Base-by-base conservation (phyloP, 768 basidiomycete genomes). In the Zangia roseola region DNA sequence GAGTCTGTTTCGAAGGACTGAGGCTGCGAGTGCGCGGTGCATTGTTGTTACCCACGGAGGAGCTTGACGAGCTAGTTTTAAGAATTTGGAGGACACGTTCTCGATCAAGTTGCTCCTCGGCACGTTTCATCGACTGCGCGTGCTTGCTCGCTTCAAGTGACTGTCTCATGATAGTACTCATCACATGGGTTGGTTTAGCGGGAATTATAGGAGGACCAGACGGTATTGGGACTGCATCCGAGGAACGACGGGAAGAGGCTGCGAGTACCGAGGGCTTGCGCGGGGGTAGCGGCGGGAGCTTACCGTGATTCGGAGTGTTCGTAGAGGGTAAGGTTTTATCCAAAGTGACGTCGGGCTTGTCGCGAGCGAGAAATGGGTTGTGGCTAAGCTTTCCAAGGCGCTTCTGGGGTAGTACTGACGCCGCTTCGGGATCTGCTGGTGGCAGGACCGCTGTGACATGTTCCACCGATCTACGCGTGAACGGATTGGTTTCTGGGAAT, bases 121-220 rank as follows among this genome's bases (percentile, higher is more conserved):
- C 82, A 40, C 79, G 78, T 65, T 88, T 87, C 67, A 88, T 71
- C 5, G 76, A 77, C 63, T 87, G 83, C 1, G 80, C 88, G 0
- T 80, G 78, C 58, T 87, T 86, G 49, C 79, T 82, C 6, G 89
- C 89, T 44, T 86, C 82, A 1, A 91, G 69, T 19, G 81, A 83
- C 64, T 90, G 87, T 50, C 78, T 78, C 70, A 88, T 88, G n/a
- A 88, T 69, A 0, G 77, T 74, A 10, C 81, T 84, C 20, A 81
- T 82, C 24, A 80, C 67, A 45, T 87, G 84, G 4, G 53, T 49
- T 4, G 67, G 58, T 24, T 48, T 67, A 23, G 34, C 10, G n/a
- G 54, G 70, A 52, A 53, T 60, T 21, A 61, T 47, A 25, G 65
- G 58, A 43, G 57, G 43, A 24, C 46, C 50, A 3, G 45, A 43